Conservation (phyloP, 1,139 yeast genomes). For the Waltiozyma sp. region DNA sequence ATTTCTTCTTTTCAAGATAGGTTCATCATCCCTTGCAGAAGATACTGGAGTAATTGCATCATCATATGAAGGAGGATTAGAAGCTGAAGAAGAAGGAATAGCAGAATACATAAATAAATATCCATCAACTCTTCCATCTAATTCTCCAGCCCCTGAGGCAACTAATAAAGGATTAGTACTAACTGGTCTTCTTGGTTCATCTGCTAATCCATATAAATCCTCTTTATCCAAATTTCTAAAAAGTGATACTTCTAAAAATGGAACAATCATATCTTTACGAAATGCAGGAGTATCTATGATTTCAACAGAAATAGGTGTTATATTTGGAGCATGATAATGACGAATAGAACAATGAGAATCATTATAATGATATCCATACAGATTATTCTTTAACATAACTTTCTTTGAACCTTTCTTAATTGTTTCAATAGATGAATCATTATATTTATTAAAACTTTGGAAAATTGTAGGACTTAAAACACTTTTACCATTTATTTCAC, state of each 20-base stretch:
- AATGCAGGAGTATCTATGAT: constrained; percentile 66
- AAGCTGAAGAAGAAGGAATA: constrained; percentile 32
- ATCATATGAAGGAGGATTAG: constrained; percentile 18
- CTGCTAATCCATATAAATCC: constrained; percentile 48
- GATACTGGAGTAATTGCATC: constrained; percentile 9
- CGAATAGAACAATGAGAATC: constrained; percentile 5
- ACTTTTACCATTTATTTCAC: constrained; percentile 13
- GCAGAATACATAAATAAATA: constrained; percentile 60
- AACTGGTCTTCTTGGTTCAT: constrained; percentile 54
- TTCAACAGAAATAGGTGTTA: constrained; percentile 54
- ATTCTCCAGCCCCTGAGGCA: constrained; percentile 69
- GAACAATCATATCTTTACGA: constrained; percentile 53
- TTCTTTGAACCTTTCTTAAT: constrained; percentile 8
- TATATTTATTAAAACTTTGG: constrained; percentile 22
- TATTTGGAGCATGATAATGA: constrained; percentile 31
- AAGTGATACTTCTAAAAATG: constrained; percentile 61
- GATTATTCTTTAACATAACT: constrained; percentile 10
- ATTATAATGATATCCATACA: constrained; percentile 16
- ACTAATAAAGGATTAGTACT: constrained; percentile 58
- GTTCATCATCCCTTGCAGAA: constrained; percentile 1
- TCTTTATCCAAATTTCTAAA: constrained; percentile 51
- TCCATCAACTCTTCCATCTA: constrained; percentile 66
- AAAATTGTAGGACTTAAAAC: constrained; percentile 24
- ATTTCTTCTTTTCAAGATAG: not conserved
- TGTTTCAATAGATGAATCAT: constrained; percentile 12